phyloP scores from a whole-genome alignment of 495 filamentous ascomycete genomes.

The Elaphomyces granulatus region DNA sequence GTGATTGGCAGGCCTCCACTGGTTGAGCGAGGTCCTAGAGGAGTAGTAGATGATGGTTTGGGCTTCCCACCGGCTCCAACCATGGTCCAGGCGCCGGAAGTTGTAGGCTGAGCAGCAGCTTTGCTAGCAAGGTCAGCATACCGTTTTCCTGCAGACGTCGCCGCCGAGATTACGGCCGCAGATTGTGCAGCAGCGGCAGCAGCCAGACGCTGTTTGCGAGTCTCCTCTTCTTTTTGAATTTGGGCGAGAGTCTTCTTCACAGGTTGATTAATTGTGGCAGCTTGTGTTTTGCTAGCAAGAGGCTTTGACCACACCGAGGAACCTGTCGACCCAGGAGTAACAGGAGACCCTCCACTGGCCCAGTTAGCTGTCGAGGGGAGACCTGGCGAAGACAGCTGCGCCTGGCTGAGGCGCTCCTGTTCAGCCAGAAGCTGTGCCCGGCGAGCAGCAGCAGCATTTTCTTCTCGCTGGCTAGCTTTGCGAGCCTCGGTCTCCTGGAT shows the following conservation, averaged over 20 bases:
- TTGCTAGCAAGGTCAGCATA: constrained; percentile 95
- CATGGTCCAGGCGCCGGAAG: constrained; percentile 72
- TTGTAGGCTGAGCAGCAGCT: constrained; percentile 21
- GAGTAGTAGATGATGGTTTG: constrained; percentile 51
- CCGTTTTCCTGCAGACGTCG: constrained; percentile 55
- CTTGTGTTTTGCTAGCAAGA: constrained; percentile 41
- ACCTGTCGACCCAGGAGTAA: constrained; percentile 34
- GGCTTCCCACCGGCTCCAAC: constrained; percentile 90
- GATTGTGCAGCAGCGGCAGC: constrained; percentile 43
- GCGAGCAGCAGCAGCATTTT: constrained; percentile 64
- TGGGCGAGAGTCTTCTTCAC: constrained; percentile 87
- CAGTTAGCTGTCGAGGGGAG: constrained; percentile 83
- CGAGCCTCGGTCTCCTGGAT: constrained; percentile 93
- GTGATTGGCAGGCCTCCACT: constrained; percentile 35
- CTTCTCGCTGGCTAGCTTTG: constrained; percentile 83
- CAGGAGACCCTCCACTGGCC: constrained; percentile 60
- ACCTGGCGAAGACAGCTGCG: constrained; percentile 51
- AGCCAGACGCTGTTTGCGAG: constrained; percentile 58
- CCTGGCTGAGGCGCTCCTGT: constrained; percentile 65
- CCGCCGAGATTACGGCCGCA: constrained; percentile 32
- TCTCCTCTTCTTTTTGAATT: constrained; percentile 93
- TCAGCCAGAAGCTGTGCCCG: constrained; percentile 53
- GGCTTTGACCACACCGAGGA: constrained; percentile 52
- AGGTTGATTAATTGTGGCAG: constrained; percentile 28
- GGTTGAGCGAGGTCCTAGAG: constrained; percentile 41